phyloP scores from a whole-genome alignment of 164 flowering plant species.

The Vitis rotundifolia region DNA sequence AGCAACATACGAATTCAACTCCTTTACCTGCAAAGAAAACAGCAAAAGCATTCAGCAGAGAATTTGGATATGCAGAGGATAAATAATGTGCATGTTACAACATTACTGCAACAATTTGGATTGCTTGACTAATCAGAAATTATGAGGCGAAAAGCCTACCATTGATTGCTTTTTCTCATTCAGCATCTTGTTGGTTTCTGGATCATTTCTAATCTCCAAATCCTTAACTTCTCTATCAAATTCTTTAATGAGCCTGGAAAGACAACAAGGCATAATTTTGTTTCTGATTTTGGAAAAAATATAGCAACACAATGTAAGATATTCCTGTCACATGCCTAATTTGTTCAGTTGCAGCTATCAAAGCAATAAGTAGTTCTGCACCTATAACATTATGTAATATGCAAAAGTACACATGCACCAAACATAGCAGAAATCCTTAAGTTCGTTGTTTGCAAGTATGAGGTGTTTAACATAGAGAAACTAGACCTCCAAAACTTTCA shows the following conservation, averaged over 20 bases:
- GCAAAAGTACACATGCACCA: not conserved
- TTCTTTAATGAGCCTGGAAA: slow-evolving; percentile 75
- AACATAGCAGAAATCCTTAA: too few species aligned
- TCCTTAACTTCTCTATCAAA: slow-evolving; percentile 74
- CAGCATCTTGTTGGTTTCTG: slow-evolving; percentile 57
- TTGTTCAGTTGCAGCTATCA: not conserved
- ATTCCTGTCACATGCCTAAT: not conserved
- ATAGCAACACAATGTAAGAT: not conserved
- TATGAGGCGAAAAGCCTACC: slow-evolving; percentile 31
- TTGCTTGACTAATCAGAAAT: not conserved
- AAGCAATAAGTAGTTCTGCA: not conserved
- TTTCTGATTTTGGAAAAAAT: too few species aligned
- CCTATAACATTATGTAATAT: not conserved
- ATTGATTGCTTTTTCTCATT: slow-evolving; percentile 80
- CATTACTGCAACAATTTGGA: not conserved
- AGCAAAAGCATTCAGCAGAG: not conserved
- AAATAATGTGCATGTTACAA: not conserved
- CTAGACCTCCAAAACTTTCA: too few species aligned
- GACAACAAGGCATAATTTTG: not conserved
- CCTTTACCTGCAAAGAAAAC: slow-evolving; percentile 67
- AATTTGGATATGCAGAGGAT: not conserved
- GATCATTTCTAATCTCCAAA: slow-evolving; percentile 46
- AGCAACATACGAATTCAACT: slow-evolving; percentile 90
- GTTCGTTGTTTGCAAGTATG: too few species aligned
- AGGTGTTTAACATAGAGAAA: too few species aligned